phyloP scores from a whole-genome alignment of 192 early-diverging fungal species.

The Mortierella claussenii region DNA sequence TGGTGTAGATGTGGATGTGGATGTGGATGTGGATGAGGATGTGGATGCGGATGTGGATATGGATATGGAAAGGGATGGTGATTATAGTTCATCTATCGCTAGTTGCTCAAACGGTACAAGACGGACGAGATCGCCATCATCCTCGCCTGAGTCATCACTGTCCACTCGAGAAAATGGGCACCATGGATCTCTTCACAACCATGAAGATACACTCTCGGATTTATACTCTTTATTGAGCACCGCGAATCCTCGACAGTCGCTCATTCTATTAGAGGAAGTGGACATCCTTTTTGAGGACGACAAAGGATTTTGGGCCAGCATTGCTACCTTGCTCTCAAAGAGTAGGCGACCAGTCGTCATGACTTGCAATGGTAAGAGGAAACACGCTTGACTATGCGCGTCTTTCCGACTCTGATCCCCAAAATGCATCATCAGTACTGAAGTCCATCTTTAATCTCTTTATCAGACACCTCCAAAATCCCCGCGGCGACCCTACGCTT shows the following conservation, averaged over 20 bases:
- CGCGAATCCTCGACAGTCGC: constrained; percentile 61
- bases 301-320: constrained; percentile 79
- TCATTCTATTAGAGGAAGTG: constrained; percentile 87
- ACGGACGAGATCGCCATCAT: neutral
- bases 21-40: constrained; percentile 5
- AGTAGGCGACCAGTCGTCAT: constrained; percentile 86
- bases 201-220: constrained; percentile 47
- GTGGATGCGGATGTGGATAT: constrained; percentile 4
- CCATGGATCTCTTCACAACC: neutral
- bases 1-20: neutral
- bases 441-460: neutral
- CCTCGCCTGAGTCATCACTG: neutral
- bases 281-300: constrained; percentile 87
- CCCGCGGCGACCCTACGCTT: constrained; percentile 22
- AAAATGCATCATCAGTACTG: too few relatives aligned
- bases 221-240: constrained; percentile 41
- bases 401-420: too few relatives aligned
- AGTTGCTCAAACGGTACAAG: neutral
- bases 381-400: too few relatives aligned
- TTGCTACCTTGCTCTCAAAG: constrained; percentile 73
- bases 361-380: constrained; percentile 72
- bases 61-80: constrained; percentile 14
- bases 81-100: neutral
- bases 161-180: neutral
- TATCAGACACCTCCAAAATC: constrained; percentile 37